Evolutionary conservation across 768 basidiomycete species (phyloP).

Genomic region (Mycena belliarum): DNA sequence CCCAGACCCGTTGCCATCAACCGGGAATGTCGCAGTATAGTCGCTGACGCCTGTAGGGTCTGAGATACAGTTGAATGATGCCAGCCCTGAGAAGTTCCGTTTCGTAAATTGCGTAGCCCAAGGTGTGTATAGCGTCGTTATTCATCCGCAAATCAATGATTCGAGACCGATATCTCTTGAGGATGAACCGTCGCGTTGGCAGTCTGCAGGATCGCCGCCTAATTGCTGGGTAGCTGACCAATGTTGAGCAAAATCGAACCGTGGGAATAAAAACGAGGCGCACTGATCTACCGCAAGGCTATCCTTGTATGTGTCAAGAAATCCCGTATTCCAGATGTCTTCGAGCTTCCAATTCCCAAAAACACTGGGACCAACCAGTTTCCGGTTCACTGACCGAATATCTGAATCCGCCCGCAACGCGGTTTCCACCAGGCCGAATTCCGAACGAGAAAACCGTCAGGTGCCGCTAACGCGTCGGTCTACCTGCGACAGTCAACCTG

Average conservation of each 20-base stretch:
- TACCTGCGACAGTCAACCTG: too few species aligned
- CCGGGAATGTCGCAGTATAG: conserved; percentile 41
- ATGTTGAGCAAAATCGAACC: neutral
- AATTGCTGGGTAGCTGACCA: conserved; percentile 63
- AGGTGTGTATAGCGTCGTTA: conserved; percentile 41
- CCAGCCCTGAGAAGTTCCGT: conserved; percentile 48
- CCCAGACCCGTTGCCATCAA: conserved; percentile 35
- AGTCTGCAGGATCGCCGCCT: conserved; percentile 44
- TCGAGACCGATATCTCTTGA: conserved; percentile 43
- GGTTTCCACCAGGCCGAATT: conserved; percentile 51
- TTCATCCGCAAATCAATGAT: conserved; percentile 51
- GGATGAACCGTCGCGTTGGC: conserved; percentile 35
- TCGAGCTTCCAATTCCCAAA: conserved; percentile 52
- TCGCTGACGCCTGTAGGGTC: conserved; percentile 43
- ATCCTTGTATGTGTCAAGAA: conserved; percentile 29
- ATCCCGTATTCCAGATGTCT: conserved; percentile 57
- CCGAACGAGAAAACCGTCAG: conserved; percentile 51
- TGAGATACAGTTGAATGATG: conserved; percentile 54
- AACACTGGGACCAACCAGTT: conserved; percentile 60
- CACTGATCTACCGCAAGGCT: conserved; percentile 10
- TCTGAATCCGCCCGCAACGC: conserved; percentile 41
- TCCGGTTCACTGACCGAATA: conserved; percentile 34
- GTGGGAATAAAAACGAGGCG: conserved; percentile 12
- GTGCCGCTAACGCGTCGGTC: too few species aligned
- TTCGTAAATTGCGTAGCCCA: conserved; percentile 58